Conservation (phyloP, 2,329 filamentous ascomycete genomes). For the Cylindrodendrum hubeiense region DNA sequence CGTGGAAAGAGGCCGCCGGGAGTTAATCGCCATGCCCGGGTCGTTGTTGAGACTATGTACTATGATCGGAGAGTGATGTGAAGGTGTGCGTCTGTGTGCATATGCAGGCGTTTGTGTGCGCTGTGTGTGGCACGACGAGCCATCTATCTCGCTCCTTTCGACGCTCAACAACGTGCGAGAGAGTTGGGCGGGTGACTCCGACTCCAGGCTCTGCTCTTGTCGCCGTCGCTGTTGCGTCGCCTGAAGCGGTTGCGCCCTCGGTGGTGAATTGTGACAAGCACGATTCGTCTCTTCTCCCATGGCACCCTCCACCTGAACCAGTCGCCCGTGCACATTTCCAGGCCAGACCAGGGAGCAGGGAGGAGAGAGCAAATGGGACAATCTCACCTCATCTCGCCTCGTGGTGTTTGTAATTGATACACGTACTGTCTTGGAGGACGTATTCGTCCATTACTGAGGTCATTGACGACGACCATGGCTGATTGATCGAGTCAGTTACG, state of each 20-base stretch:
- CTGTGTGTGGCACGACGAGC: conserved; percentile 8
- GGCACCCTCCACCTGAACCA: conserved; percentile 22
- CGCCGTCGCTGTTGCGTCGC: conserved; percentile 2
- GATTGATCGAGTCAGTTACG: background rate
- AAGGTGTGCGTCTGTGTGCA: conserved; percentile 13
- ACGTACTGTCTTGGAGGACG: conserved; percentile 2
- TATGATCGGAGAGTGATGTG: conserved; percentile 10
- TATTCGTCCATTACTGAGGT: background rate
- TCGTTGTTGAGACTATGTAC: conserved; percentile 9
- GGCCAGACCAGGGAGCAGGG: conserved; percentile 7
- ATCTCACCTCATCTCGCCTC: conserved; percentile 15
- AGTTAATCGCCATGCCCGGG: background rate
- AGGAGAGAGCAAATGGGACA: conserved; percentile 8
- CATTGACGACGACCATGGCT: background rate
- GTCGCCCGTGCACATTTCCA: conserved; percentile 16
- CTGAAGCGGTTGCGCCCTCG: conserved; percentile 8
- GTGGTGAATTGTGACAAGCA: conserved; percentile 6
- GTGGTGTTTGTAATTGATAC: conserved; percentile 9
- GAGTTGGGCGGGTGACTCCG: conserved; percentile 9
- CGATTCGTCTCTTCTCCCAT: background rate
- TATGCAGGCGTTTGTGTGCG: conserved; percentile 17
- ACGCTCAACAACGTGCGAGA: background rate
- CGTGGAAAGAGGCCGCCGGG: conserved; percentile 20
- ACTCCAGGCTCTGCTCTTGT: conserved; percentile 2
- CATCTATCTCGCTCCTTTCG: background rate